These are phyloP conservation scores for Chlorella sorokiniana DNA, from an alignment of 139 green algal genomes.

Conservation along the genomic window DNA sequence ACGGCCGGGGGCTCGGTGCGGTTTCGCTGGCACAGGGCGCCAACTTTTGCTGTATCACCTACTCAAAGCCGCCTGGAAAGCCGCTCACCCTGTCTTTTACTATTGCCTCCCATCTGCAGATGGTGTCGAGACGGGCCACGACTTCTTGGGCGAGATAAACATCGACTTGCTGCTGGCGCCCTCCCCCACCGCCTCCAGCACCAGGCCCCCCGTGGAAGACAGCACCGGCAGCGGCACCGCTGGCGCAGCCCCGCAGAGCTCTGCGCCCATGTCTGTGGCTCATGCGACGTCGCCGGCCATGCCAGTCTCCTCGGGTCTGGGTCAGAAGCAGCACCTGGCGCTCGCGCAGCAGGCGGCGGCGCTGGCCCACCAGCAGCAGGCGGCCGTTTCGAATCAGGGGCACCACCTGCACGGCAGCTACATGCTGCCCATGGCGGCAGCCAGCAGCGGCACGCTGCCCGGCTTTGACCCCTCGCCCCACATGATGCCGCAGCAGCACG, in stretches of 20 bases:
- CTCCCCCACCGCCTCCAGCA: not conserved
- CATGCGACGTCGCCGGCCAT: not conserved
- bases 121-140: not conserved
- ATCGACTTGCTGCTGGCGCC: not conserved
- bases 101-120: not conserved
- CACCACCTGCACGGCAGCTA: no score
- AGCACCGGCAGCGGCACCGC: not conserved
- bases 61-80: not conserved
- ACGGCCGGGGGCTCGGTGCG: no score
- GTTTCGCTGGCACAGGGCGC: not conserved
- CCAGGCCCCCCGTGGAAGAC: not conserved
- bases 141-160: not conserved
- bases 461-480: not conserved
- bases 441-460: not conserved
- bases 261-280: not conserved
- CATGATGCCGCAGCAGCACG: not conserved
- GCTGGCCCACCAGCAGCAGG: not conserved
- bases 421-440: not conserved
- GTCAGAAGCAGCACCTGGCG: not conserved
- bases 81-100: not conserved
- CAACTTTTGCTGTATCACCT: not conserved
- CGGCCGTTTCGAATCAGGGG: not conserved
- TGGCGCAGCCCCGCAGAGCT: not conserved
- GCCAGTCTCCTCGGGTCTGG: not conserved
- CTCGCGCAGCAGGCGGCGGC: not conserved